phyloP scores from a whole-genome alignment of 129 eudicot genomes.

The Helianthus tuberosus region DNA sequence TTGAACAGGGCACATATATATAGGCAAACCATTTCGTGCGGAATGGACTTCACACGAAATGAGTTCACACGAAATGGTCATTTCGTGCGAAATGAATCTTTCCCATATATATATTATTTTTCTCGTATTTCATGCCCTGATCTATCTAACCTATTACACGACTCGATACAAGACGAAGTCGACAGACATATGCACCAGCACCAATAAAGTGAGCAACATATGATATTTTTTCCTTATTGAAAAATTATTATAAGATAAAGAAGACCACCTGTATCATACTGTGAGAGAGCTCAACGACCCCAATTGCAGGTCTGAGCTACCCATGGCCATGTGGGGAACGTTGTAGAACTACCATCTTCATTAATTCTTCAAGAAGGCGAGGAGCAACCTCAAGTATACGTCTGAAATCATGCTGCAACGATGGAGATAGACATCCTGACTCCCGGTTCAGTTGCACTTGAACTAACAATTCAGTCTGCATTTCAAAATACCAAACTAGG shows the following conservation, averaged over 20 bases:
- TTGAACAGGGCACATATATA: too few relatives aligned
- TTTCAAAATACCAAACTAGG: background rate
- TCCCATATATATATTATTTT: too few relatives aligned
- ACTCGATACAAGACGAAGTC: too few relatives aligned
- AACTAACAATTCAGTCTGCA: constrained; percentile 81
- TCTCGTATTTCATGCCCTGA: too few relatives aligned
- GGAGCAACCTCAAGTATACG: constrained; percentile 90
- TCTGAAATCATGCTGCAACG: constrained; percentile 66
- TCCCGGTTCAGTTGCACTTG: constrained; percentile 92
- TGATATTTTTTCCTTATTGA: background rate
- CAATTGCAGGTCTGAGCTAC: constrained; percentile 97
- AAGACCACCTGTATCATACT: constrained; percentile 75
- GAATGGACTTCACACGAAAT: too few relatives aligned
- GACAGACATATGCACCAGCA: too few relatives aligned
- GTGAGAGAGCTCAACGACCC: constrained; percentile 95
- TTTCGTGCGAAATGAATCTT: too few relatives aligned
- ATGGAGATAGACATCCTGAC: constrained; percentile 64
- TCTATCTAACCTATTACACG: too few relatives aligned
- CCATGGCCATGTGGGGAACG: constrained; percentile 92
- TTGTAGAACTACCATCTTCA: constrained; percentile 92
- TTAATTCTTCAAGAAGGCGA: constrained; percentile 89
- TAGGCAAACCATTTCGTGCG: too few relatives aligned
- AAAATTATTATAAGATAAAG: background rate
- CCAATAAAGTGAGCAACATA: background rate
- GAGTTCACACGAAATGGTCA: too few relatives aligned